A percentile compares a stretch with the other conserved stretches of the same genome.
Conservation (phyloP, 2,329 filamentous ascomycete genomes). For the Aspergillus candidus region DNA sequence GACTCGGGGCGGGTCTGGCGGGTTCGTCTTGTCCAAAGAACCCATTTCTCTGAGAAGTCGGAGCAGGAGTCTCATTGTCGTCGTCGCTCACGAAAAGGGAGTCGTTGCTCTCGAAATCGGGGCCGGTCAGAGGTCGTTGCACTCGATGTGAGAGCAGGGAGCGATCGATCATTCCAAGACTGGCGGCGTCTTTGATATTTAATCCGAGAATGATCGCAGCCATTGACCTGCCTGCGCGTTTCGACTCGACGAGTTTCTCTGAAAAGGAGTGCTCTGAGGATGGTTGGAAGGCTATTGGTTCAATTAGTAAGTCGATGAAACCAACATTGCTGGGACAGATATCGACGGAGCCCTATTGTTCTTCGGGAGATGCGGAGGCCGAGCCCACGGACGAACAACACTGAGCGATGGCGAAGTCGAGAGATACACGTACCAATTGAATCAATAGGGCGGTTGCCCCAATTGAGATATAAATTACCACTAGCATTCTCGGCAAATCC, state of each 20-base stretch:
- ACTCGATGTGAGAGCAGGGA: constrained; percentile 27
- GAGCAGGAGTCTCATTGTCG: constrained; percentile 25
- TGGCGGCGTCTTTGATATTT: constrained; percentile 46
- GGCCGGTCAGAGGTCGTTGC: background rate
- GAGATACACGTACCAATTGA: constrained; percentile 40
- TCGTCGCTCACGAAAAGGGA: constrained; percentile 35
- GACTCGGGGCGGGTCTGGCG: constrained; percentile 10
- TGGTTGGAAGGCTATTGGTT: constrained; percentile 34
- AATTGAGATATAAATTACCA: constrained; percentile 48
- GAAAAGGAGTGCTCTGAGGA: constrained; percentile 51
- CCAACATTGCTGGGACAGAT: constrained; percentile 1
- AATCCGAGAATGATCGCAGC: constrained; percentile 54
- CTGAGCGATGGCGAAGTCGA: constrained; percentile 12
- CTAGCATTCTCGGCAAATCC: constrained; percentile 42
- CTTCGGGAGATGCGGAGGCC: constrained; percentile 1
- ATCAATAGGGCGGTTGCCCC: constrained; percentile 40
- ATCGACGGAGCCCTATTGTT: background rate
- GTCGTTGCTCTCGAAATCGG: constrained; percentile 24
- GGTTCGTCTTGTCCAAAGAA: constrained; percentile 10
- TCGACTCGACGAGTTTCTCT: constrained; percentile 50
- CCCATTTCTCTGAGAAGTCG: constrained; percentile 12
- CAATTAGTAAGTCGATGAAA: constrained; percentile 14
- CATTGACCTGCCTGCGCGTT: constrained; percentile 51
- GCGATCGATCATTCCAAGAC: constrained; percentile 45
- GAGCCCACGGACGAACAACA: too few relatives aligned